A percentile compares a stretch with the other conserved stretches of the same genome.
These are phyloP conservation scores for Ascochyta rabiei DNA, from an alignment of 2,329 filamentous ascomycete genomes.

Conservation along the genomic window DNA sequence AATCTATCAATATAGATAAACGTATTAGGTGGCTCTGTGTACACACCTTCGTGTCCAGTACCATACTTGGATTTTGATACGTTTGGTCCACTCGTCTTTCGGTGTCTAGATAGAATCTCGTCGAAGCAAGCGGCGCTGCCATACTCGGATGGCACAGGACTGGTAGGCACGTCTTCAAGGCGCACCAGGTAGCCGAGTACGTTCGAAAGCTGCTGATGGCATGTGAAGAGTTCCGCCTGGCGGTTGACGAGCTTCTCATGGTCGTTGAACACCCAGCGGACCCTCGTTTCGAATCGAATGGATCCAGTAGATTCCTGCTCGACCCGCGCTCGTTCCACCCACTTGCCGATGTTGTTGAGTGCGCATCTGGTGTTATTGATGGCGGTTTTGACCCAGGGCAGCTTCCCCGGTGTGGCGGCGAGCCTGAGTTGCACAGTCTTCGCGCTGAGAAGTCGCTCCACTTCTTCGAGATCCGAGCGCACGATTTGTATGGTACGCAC, in stretches of 20 bases:
- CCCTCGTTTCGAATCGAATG: slow-evolving; percentile 25
- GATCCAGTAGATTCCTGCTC: slow-evolving; percentile 28
- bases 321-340: slow-evolving; percentile 26
- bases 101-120: slow-evolving; percentile 3
- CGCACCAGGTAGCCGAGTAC: slow-evolving; percentile 25
- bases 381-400: slow-evolving; percentile 26
- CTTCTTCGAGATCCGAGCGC: slow-evolving; percentile 30
- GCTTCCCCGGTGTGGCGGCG: slow-evolving; percentile 20
- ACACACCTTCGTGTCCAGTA: background rate
- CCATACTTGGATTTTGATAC: background rate
- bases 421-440: slow-evolving; percentile 21
- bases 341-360: slow-evolving; percentile 33
- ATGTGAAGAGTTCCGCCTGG: slow-evolving; percentile 26
- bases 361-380: slow-evolving; percentile 27
- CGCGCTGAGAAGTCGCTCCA: slow-evolving; percentile 23
- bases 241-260: slow-evolving; percentile 32
- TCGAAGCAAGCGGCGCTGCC: background rate
- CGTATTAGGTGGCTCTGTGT: too few species aligned
- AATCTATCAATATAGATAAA: background rate
- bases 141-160: background rate
- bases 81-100: background rate
- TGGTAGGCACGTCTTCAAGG: slow-evolving; percentile 18
- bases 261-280: slow-evolving; percentile 32
- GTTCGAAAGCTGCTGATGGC: slow-evolving; percentile 35
- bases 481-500: slow-evolving; percentile 33